Evolutionary conservation across 2,329 filamentous ascomycete species (phyloP).

Genomic region (Aureobasidium sp.): DNA sequence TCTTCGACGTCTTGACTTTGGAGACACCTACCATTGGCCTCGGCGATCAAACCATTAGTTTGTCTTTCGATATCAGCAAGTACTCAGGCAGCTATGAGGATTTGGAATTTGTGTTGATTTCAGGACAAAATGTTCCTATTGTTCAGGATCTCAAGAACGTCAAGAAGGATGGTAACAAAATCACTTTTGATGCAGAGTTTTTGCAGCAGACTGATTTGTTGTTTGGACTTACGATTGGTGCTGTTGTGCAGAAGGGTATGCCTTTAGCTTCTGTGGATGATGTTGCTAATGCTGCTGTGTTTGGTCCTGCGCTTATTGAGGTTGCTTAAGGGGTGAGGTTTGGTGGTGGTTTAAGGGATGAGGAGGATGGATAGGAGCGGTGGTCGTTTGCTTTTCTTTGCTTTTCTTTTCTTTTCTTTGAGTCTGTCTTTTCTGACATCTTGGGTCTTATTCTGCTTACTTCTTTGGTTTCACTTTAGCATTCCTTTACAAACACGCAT

Average conservation of each 20-base stretch:
- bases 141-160: slow-evolving; percentile 37
- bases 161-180: slow-evolving; percentile 27
- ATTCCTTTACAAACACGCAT: no score
- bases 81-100: slow-evolving; percentile 17
- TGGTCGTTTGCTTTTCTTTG: no score
- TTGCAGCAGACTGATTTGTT: slow-evolving; percentile 42
- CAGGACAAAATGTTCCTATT: slow-evolving; percentile 42
- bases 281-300: slow-evolving; percentile 32
- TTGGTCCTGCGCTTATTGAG: slow-evolving; percentile 42
- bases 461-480: no score
- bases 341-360: not conserved
- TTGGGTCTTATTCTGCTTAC: no score
- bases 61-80: slow-evolving; percentile 33
- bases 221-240: slow-evolving; percentile 44
- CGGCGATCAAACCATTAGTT: slow-evolving; percentile 42
- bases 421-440: no score
- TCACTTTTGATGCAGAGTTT: slow-evolving; percentile 44
- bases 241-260: slow-evolving; percentile 34
- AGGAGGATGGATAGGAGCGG: not conserved
- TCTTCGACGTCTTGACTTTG: slow-evolving; percentile 46
- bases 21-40: slow-evolving; percentile 34
- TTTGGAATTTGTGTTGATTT: slow-evolving; percentile 42
- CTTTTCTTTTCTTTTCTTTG: no score
- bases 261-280: slow-evolving; percentile 31
- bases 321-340: slow-evolving; percentile 26